Base-by-base conservation (phyloP, 495 filamentous ascomycete species). In the Penicillium roqueforti region DNA sequence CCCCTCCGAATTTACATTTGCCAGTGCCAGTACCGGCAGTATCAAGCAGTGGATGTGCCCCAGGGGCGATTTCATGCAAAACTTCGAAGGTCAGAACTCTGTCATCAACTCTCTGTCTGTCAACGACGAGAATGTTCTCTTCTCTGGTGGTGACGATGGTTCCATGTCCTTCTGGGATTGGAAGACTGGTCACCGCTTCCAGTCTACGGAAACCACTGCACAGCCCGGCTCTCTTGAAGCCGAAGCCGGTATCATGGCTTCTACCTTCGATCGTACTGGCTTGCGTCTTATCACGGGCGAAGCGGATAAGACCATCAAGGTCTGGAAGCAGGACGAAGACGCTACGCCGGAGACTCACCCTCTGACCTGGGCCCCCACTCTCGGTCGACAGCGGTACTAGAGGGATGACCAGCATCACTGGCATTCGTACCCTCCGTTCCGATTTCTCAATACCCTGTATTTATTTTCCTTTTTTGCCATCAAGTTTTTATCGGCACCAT, bases 31-130 rank as follows among this genome's bases (percentile, higher is more conserved):
- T 63, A 91, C 92, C 0, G 86, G 87, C 22, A 89, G 86, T 68
- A 99, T 99, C 75, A 99, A 99, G 78, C 95, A 97, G 70, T 99
- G 93, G 92, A 97, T 97, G 69, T 97, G 91, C 62, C 95, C 95
- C 16, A 92, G 96, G 71, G 95, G 92, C 34, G 91, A 88, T 28
- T 96, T 99, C 68, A 99, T 99, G 95, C 91, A 96, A 73, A 97
- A 97, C 71, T 99, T 97, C 65, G 92, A 97, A 38, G 92, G 92
- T 36, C 92, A 96, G 57, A 96, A 97, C 60, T 81, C 89, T 41
- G 89, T 99, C 68, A 93, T 97, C 75, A 99, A 99, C 68, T 90
- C 89, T 0, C 70, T 99, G n/a, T 75, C 86, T 31, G 89, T 90
- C 31, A 99, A 99, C 67, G 89, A 96, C 55, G 89, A 96, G 64